Base-by-base conservation (phyloP, 345 rosid genomes). In the Trapa incisa region DNA sequence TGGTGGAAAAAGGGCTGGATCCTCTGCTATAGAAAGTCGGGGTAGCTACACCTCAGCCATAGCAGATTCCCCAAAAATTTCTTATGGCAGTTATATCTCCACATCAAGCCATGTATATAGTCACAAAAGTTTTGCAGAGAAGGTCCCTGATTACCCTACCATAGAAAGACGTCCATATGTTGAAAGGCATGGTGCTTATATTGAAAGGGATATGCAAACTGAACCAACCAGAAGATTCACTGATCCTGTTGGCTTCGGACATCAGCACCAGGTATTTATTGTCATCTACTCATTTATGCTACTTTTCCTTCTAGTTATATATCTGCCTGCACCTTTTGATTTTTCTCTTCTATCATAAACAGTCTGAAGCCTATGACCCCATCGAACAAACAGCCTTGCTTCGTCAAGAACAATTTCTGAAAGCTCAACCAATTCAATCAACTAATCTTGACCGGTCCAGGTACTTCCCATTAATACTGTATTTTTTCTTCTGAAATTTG, bases 361-460 rank as follows among this genome's bases (percentile, higher is more conserved):
- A 89, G 93, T 36, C 93, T 74, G 91, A 84, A 67, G 71, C 81
- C 54, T 91, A 87, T 76, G 89, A 87, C 66, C 91, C 83, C 77
- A 79, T 87, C 70, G 95, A 91, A 70, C 96, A 87, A 80, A 81
- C 89, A 15, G 80, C 94, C 43, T 79, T 89, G 37, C 85, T 89
- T 65, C 87, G 96, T 61, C 96, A 89, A 77, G 99, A 94, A 74
- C 93, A 87, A 41, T 71, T 87, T 70, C 68, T 87, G 67, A 91
- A 91, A 79, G 78, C 88, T 64, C 93, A 85, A 77, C 80, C 91
- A 17, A 73, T 81, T 58, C 96, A 89, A 71, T 76, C 96, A 48
- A 74, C 86, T 65, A 77, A 89, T 65, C 87, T 80, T 68, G 96
- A 89, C 67, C 89, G 86, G 65, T 78, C 81, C 81, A 89, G 99